Percentiles rank a stretch among this genome's conserved stretches.
phyloP scores from a whole-genome alignment of 345 rosid species.

The Leavenworthia alabamica region DNA sequence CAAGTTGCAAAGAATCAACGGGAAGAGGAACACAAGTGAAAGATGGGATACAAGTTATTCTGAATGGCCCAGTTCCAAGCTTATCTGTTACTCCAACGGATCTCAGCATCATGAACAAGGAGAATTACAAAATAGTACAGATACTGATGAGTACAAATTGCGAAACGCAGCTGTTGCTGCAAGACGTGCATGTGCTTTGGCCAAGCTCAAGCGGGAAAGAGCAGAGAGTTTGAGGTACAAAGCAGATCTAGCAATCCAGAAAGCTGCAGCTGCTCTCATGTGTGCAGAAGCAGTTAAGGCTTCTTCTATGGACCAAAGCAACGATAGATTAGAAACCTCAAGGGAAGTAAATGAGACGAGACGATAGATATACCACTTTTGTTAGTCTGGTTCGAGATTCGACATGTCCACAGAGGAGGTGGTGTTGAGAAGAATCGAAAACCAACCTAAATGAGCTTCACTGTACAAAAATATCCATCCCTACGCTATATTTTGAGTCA shows the following conservation, averaged over 20 bases:
- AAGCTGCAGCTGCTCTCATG: constrained; percentile 82
- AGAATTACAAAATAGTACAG: too few relatives aligned
- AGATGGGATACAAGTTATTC: constrained; percentile 43
- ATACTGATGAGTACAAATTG: constrained; percentile 55
- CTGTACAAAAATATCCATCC: constrained; percentile 22
- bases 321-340: constrained; percentile 9
- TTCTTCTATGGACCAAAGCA: constrained; percentile 38
- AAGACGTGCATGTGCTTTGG: constrained; percentile 49
- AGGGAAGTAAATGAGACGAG: constrained; percentile 22
- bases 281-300: constrained; percentile 64
- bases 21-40: constrained; percentile 41
- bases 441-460: constrained; percentile 15
- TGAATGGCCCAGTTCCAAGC: constrained; percentile 48
- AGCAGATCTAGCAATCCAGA: constrained; percentile 89
- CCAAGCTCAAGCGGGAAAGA: constrained; percentile 73
- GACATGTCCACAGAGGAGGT: too few relatives aligned
- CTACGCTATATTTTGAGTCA: constrained; percentile 30
- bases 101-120: constrained; percentile 35
- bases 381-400: too few relatives aligned
- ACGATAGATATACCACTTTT: too few relatives aligned
- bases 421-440: too few relatives aligned
- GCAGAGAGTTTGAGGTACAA: constrained; percentile 66
- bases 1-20: constrained; percentile 43
- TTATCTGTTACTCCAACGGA: constrained; percentile 29
- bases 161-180: constrained; percentile 83